Evolutionary conservation across 495 filamentous ascomycete genomes (phyloP), one percentile per base, ranked within the genome.

Genomic region (Sporormia fimetaria): DNA sequence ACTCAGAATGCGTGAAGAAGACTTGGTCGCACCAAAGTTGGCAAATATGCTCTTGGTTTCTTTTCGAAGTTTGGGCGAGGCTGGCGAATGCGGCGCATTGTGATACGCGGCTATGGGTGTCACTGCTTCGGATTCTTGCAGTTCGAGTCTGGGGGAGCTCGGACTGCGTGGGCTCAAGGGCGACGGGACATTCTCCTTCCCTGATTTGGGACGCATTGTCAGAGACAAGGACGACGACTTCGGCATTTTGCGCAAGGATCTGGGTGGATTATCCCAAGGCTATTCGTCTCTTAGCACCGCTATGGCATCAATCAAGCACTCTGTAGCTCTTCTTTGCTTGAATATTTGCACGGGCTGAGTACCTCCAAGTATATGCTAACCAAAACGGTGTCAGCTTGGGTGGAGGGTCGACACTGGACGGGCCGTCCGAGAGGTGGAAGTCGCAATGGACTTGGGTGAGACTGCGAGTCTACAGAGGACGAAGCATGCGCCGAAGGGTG

Each of bases 21-120:
- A 67, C 36, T 70, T 75, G 0, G 71, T 66, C 16, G 70, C 69
- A 42, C 70, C 71, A 40, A 74, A 57, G 35, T 65, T 75, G 16
- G 70, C 62, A 42, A 78, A 78, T 30, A 76, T 70, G 38, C 62
- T 68, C 6, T 72, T 74, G 4, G 63, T 56, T 40, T 75, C 72
- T 40, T 70, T 57, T 12, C 57, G 51, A 40, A 71, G 71, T 47
- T 66, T 72, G 2, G 64, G 55, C 12, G 62, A 60, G 8, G 63
- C 59, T 3, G 69, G 66, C 6, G 68, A 73, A 6, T 70, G 62
- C 24, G 71, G 70, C 41, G 69, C 62, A 50, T 67, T 64, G 23
- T 71, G 70, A 35, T 74, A 68, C 14, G 73, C 65, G 10, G 73
- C 74, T 35, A 71, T 66, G 16, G 69, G 69, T 12, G 68, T 69